A percentile compares a stretch with the other conserved stretches of the same genome.
phyloP scores from a whole-genome alignment of 306 rosid species.

The Lathyrus aphaca region DNA sequence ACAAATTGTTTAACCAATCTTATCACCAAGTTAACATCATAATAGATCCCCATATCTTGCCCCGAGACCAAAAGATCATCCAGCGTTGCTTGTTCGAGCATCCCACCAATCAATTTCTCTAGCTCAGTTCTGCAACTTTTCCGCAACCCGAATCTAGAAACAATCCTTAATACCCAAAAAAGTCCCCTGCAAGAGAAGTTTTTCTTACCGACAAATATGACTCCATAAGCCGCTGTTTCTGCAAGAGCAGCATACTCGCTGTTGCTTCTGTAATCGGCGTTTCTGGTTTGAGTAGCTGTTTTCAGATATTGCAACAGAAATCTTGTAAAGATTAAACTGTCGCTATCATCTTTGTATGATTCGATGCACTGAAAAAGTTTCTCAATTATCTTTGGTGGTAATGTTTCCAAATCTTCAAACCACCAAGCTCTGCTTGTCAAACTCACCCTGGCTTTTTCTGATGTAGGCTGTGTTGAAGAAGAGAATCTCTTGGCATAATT shows the following conservation, averaged over 20 bases:
- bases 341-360: slow-evolving; percentile 55
- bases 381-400: slow-evolving; percentile 68
- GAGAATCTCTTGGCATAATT: slow-evolving; percentile 49
- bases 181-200: slow-evolving; percentile 72
- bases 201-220: slow-evolving; percentile 55
- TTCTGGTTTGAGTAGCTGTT: slow-evolving; percentile 49
- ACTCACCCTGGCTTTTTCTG: slow-evolving; percentile 50
- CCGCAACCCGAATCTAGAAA: slow-evolving; percentile 62
- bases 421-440: slow-evolving; percentile 71
- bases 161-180: slow-evolving; percentile 72
- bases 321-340: slow-evolving; percentile 63
- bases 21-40: slow-evolving; percentile 76
- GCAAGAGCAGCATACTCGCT: slow-evolving; percentile 63
- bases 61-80: slow-evolving; percentile 83
- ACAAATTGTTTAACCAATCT: slow-evolving; percentile 71
- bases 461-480: slow-evolving; percentile 54
- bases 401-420: slow-evolving; percentile 73
- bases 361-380: slow-evolving; percentile 55
- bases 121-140: slow-evolving; percentile 54
- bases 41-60: slow-evolving; percentile 55
- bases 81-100: slow-evolving; percentile 69
- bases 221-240: slow-evolving; percentile 73
- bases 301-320: slow-evolving; percentile 80
- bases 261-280: slow-evolving; percentile 22
- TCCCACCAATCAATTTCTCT: slow-evolving; percentile 76